Evolutionary conservation across 192 early-diverging fungal genomes (phyloP).

Genomic region (Backusella liffmaniae): DNA sequence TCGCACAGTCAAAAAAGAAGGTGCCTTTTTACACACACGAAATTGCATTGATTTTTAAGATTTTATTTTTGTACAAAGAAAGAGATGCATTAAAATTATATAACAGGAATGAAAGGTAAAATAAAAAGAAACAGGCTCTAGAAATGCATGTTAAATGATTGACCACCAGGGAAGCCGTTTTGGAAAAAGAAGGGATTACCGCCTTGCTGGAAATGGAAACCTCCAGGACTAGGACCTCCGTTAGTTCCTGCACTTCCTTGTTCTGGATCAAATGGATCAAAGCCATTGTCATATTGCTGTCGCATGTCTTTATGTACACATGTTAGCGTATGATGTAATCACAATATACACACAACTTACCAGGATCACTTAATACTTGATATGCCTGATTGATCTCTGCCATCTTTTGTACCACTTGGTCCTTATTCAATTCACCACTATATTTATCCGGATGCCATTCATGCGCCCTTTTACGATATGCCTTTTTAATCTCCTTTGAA

Average conservation of each 20-base stretch:
- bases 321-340: neutral
- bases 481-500: conserved; percentile 85
- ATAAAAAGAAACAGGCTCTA: neutral
- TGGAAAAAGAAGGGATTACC: conserved; percentile 13
- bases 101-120: too few relatives aligned
- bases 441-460: conserved; percentile 86
- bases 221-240: conserved; percentile 42
- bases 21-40: neutral
- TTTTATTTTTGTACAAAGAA: neutral
- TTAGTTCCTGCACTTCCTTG: conserved; percentile 26
- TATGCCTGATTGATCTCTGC: conserved; percentile 91
- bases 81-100: neutral
- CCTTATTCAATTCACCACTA: conserved; percentile 70
- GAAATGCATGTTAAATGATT: conserved; percentile 11
- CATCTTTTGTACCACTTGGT: conserved; percentile 87
- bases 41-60: too few relatives aligned
- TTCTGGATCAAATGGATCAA: conserved; percentile 76
- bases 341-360: neutral
- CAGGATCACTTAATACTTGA: conserved; percentile 75
- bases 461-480: conserved; percentile 86
- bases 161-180: conserved; percentile 16
- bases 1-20: conserved; percentile 1
- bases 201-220: conserved; percentile 50
- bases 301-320: conserved; percentile 24
- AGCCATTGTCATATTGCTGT: conserved; percentile 68